Evolutionary conservation across 1,139 yeast species (phyloP).

Genomic region (Kluyveromyces sp.): DNA sequence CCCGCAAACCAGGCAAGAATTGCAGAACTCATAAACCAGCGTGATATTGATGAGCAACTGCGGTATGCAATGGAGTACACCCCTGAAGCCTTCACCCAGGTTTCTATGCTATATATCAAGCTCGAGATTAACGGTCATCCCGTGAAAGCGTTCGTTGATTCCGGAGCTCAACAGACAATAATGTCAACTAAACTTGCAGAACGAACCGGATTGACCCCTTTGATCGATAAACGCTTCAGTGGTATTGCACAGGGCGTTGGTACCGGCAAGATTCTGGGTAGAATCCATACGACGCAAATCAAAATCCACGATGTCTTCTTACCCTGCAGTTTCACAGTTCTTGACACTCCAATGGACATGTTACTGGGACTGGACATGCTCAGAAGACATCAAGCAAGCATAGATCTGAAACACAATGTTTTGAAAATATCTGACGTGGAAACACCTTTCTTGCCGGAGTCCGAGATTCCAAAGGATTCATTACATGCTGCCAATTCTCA

Average conservation of each 20-base stretch:
- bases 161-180: conserved; percentile 91
- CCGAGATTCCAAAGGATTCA: conserved; percentile 51
- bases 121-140: conserved; percentile 71
- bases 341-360: conserved; percentile 69
- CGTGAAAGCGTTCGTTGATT: conserved; percentile 89
- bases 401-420: conserved; percentile 65
- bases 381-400: conserved; percentile 75
- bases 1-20: conserved; percentile 66
- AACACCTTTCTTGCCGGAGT: conserved; percentile 65
- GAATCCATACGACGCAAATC: conserved; percentile 84
- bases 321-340: conserved; percentile 77
- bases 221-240: conserved; percentile 73
- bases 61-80: conserved; percentile 75
- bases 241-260: conserved; percentile 94
- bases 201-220: conserved; percentile 57
- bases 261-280: conserved; percentile 66
- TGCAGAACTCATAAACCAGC: conserved; percentile 60
- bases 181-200: conserved; percentile 74
- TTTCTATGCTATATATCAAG: conserved; percentile 76
- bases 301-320: conserved; percentile 59
- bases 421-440: conserved; percentile 66
- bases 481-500: neutral
- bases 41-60: conserved; percentile 72
- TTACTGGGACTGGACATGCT: conserved; percentile 57
- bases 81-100: conserved; percentile 82